Evolutionary conservation across 306 rosid species (phyloP), one percentile per base, ranked within the genome.

Genomic region (Rosa multiflora): DNA sequence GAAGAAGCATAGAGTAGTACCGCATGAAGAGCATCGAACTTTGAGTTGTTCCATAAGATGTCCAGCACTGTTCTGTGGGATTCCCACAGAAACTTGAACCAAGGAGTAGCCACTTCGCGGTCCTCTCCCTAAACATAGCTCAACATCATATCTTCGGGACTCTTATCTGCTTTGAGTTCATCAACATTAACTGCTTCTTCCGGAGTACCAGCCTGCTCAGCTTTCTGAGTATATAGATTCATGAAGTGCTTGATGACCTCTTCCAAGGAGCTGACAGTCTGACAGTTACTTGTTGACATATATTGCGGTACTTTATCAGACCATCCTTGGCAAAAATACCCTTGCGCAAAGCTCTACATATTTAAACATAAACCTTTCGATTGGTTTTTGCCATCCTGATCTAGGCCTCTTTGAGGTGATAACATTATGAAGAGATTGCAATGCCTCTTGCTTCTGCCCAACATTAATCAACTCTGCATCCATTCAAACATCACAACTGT

Each of bases 71-170:
- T 91, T 79, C 98, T 80, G 73, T 95, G 93, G 8, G 99, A 93
- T 83, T 95, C 99, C 99, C 99, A 95, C 0, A 95, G 80, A 82
- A 95, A 95, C 62, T 95, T 95, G 82, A 95, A 95, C 99, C 99
- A 95, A 1, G 98, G 98, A 8, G 98, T 95, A 17, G 93, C 99
- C 73, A 89, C 87, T 76, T 91, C 98, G 37, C 97, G 83, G 55
- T 95, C 99, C 83, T 95, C 99, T 0, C 98, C 98, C 53, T 98
- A 93, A 71, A 95, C 98, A 73, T 90, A 95, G 79, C 97, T 91
- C 2, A 95, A 85, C 99, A 95, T 90, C 66, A 95, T 79, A 74
- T 95, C 99, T 82, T 95, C 99, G 0, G 99, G 99, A 83, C 96
- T 91, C 80, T 90, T 91, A 83, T 95, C 99, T 0, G 98, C 98